Evolutionary conservation across 2,329 filamentous ascomycete species (phyloP).

Genomic region (Nigrograna mackinnonii): DNA sequence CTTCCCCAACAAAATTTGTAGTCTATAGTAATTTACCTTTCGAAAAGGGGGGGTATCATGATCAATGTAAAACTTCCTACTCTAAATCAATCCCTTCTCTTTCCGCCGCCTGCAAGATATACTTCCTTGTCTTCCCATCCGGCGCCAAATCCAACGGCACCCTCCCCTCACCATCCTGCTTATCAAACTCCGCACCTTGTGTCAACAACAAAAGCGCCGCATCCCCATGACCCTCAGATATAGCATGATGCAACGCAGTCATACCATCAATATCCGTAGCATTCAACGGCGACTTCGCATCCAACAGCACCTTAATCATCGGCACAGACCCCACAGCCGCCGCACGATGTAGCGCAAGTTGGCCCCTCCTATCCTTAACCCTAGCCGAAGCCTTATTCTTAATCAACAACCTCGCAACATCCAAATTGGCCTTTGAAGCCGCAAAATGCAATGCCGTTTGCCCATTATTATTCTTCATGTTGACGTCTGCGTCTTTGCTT

Average conservation of each 20-base stretch:
- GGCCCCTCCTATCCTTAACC: slow-evolving; percentile 83
- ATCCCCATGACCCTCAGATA: slow-evolving; percentile 78
- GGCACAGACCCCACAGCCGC: slow-evolving; percentile 89
- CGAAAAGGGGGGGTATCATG: too few species aligned
- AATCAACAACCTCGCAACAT: slow-evolving; percentile 78
- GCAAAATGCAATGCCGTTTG: slow-evolving; percentile 93
- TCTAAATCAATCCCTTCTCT: slow-evolving; percentile 76
- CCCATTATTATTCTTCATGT: slow-evolving; percentile 71
- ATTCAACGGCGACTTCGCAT: slow-evolving; percentile 79
- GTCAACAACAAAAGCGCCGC: slow-evolving; percentile 81
- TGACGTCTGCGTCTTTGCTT: slow-evolving; percentile 70
- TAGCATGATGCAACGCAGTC: slow-evolving; percentile 85
- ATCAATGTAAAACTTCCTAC: too few species aligned
- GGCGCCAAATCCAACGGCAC: slow-evolving; percentile 82
- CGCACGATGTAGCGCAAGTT: slow-evolving; percentile 87
- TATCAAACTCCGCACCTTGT: slow-evolving; percentile 80
- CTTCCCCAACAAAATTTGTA: too few species aligned
- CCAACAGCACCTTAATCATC: slow-evolving; percentile 78
- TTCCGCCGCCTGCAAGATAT: slow-evolving; percentile 77
- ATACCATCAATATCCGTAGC: slow-evolving; percentile 80
- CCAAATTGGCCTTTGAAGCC: slow-evolving; percentile 85
- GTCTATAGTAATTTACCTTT: too few species aligned
- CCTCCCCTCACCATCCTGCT: slow-evolving; percentile 71
- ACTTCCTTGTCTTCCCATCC: slow-evolving; percentile 80
- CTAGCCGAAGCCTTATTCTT: slow-evolving; percentile 75